phyloP scores from a whole-genome alignment of 495 filamentous ascomycete genomes.

The Penicillium flavigenum region DNA sequence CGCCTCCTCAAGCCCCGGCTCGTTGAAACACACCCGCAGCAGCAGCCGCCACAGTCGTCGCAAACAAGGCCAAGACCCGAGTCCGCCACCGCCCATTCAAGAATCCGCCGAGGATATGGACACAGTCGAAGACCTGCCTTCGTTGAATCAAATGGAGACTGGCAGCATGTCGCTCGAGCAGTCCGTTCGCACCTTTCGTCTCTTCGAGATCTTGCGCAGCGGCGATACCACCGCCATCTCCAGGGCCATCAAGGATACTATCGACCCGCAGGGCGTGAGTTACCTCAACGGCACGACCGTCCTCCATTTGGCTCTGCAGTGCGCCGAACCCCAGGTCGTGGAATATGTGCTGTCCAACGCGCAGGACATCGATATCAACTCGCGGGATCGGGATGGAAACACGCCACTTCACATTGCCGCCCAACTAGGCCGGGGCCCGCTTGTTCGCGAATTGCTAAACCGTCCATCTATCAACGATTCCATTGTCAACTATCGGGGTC shows the following conservation, averaged over 20 bases:
- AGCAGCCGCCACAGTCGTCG: slow-evolving; percentile 32
- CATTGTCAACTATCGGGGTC: slow-evolving; percentile 83
- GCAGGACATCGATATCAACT: slow-evolving; percentile 75
- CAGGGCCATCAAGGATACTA: slow-evolving; percentile 76
- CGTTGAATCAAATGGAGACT: slow-evolving; percentile 32
- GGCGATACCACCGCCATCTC: slow-evolving; percentile 90
- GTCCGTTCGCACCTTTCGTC: slow-evolving; percentile 87
- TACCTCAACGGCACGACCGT: slow-evolving; percentile 78
- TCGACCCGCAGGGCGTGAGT: slow-evolving; percentile 42
- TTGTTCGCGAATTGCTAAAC: slow-evolving; percentile 79
- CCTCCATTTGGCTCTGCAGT: slow-evolving; percentile 94
- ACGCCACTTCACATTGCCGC: slow-evolving; percentile 89
- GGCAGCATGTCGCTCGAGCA: slow-evolving; percentile 72
- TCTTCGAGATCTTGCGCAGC: slow-evolving; percentile 87
- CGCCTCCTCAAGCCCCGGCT: slow-evolving; percentile 28
- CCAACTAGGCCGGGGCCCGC: slow-evolving; percentile 70
- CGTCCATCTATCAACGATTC: slow-evolving; percentile 83
- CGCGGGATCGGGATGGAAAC: slow-evolving; percentile 87
- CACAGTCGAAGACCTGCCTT: slow-evolving; percentile 35
- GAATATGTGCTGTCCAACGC: slow-evolving; percentile 82
- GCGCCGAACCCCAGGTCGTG: slow-evolving; percentile 91
- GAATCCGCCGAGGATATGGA: slow-evolving; percentile 31
- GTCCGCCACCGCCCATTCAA: slow-evolving; percentile 27
- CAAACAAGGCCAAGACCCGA: slow-evolving; percentile 27
- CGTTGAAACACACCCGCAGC: slow-evolving; percentile 34